A percentile compares a stretch with the other conserved stretches of the same genome.
Conservation (phyloP, 2,329 filamentous ascomycete species). For the Curvularia verruculosa region DNA sequence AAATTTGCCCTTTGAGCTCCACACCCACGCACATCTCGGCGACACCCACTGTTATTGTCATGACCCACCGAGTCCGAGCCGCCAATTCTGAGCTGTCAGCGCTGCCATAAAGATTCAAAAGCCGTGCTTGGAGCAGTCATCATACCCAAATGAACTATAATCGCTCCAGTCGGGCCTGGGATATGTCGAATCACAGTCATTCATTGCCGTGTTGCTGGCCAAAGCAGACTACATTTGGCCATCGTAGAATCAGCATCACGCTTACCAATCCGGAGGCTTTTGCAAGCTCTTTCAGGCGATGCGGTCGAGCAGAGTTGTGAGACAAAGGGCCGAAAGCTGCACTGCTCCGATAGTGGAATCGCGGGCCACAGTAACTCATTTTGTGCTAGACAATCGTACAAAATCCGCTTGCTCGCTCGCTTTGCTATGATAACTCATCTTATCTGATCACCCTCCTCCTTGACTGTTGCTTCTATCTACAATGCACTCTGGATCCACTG, state of each 20-base stretch:
- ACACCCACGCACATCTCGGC: background rate
- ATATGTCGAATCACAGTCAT: background rate
- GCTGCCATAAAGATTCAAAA: background rate
- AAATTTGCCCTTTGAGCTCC: slow-evolving; percentile 3
- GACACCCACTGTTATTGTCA: background rate
- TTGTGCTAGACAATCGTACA: background rate
- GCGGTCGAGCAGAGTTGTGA: background rate
- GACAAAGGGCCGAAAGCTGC: background rate
- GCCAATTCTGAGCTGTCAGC: background rate
- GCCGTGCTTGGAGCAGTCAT: background rate
- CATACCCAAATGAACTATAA: background rate
- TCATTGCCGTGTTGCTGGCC: background rate
- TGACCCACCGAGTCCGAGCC: background rate
- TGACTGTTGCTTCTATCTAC: background rate
- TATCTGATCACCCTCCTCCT: background rate
- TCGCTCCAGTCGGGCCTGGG: background rate
- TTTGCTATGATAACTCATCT: background rate
- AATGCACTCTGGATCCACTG: background rate
- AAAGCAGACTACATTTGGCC: background rate
- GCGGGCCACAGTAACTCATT: background rate
- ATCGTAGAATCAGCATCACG: background rate
- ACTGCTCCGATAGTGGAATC: background rate
- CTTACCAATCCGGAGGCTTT: background rate
- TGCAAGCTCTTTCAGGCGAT: background rate
- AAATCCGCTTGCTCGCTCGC: background rate